phyloP scores from a whole-genome alignment of 2,329 filamentous ascomycete species.

The Ilyonectria robusta region DNA sequence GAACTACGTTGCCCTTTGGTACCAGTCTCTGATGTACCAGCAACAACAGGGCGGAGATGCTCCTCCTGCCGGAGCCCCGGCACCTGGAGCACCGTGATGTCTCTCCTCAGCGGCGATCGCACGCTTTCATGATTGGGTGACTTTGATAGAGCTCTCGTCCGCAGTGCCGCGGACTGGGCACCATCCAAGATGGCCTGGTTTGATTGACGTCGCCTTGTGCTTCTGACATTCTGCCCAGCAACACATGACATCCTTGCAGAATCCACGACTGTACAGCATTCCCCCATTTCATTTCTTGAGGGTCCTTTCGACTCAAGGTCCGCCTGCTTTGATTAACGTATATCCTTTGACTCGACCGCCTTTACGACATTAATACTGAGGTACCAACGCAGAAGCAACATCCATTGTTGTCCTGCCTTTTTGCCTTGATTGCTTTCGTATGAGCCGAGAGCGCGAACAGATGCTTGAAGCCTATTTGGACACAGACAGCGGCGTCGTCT shows the following conservation, averaged over 20 bases:
- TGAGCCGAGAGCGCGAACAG: slow-evolving; percentile 39
- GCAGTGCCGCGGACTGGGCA: slow-evolving; percentile 42
- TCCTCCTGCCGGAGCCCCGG: slow-evolving; percentile 52
- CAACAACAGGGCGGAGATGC: slow-evolving; percentile 58
- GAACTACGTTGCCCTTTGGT: slow-evolving; percentile 85
- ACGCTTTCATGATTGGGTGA: slow-evolving; percentile 52
- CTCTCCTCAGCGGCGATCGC: slow-evolving; percentile 36
- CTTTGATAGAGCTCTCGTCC: slow-evolving; percentile 50
- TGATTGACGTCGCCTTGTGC: slow-evolving; percentile 51
- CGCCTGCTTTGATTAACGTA: slow-evolving; percentile 49
- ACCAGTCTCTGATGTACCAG: slow-evolving; percentile 73
- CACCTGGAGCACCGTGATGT: slow-evolving; percentile 56
- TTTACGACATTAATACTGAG: slow-evolving; percentile 46
- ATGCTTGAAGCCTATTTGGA: slow-evolving; percentile 38
- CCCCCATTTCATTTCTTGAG: slow-evolving; percentile 45
- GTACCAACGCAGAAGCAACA: slow-evolving; percentile 36
- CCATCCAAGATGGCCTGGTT: slow-evolving; percentile 52
- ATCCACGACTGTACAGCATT: slow-evolving; percentile 52
- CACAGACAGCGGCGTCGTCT: slow-evolving; percentile 24
- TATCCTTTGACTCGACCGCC: slow-evolving; percentile 44
- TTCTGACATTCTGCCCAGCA: slow-evolving; percentile 44
- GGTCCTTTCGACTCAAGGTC: slow-evolving; percentile 40
- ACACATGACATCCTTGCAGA: slow-evolving; percentile 49
- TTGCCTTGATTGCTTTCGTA: slow-evolving; percentile 34
- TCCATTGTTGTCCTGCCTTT: slow-evolving; percentile 41